phyloP scores from a whole-genome alignment of 257 asterid species.

The Datura wrightii region DNA sequence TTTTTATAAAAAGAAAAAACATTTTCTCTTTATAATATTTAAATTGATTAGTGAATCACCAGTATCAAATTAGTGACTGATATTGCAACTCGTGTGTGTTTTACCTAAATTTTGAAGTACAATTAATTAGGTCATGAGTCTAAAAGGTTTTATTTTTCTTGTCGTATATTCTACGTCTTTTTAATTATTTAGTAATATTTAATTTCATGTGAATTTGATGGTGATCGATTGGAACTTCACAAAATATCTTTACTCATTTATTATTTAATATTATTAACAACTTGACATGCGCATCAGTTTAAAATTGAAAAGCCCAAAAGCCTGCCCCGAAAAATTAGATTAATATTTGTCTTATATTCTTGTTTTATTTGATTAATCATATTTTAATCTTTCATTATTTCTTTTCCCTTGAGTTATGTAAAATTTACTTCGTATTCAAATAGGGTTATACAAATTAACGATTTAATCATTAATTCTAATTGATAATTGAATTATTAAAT shows the following conservation, averaged over 20 bases:
- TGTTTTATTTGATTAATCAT: too few relatives aligned
- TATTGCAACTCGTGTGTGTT: background rate
- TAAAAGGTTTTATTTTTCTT: background rate
- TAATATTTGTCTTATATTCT: background rate
- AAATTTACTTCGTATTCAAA: too few relatives aligned
- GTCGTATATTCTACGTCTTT: background rate
- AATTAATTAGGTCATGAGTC: slow-evolving; percentile 20
- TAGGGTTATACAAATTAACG: too few relatives aligned
- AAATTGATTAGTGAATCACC: background rate
- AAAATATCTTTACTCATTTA: slow-evolving; percentile 7
- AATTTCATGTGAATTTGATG: background rate
- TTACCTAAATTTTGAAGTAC: background rate
- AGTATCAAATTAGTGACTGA: background rate
- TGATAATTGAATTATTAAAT: too few relatives aligned
- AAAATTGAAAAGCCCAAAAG: slow-evolving; percentile 9
- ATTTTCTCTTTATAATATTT: background rate
- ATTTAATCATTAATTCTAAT: too few relatives aligned
- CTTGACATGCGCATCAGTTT: slow-evolving; percentile 3
- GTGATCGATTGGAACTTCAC: slow-evolving; percentile 15
- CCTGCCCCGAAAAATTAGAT: background rate
- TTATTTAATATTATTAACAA: background rate
- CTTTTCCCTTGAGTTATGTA: too few relatives aligned
- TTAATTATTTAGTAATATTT: background rate
- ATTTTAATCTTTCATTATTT: too few relatives aligned
- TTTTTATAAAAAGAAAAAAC: too few relatives aligned